phyloP scores from a whole-genome alignment of 495 filamentous ascomycete genomes.

The Lepidopterella palustris region DNA sequence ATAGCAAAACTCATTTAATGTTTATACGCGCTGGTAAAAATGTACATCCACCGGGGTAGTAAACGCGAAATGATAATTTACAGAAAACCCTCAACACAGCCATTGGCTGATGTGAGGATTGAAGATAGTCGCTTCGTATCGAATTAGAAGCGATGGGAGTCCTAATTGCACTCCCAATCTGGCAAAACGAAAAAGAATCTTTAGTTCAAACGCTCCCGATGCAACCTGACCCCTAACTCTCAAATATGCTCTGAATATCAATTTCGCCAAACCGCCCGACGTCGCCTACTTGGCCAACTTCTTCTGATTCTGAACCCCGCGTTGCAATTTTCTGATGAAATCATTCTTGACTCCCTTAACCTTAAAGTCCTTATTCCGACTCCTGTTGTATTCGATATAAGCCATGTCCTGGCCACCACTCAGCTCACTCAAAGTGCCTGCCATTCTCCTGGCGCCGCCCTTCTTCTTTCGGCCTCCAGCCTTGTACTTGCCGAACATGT shows the following conservation, averaged over 20 bases:
- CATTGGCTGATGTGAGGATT: too few relatives aligned
- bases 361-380: constrained; percentile 74
- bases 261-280: neutral
- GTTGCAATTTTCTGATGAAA: constrained; percentile 75
- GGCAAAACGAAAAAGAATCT: too few relatives aligned
- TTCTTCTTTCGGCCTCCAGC: constrained; percentile 41
- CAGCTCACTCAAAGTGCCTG: constrained; percentile 76
- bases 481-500: constrained; percentile 60
- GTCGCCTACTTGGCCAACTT: constrained; percentile 28
- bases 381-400: constrained; percentile 81
- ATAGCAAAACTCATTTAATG: too few relatives aligned
- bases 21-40: too few relatives aligned
- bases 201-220: too few relatives aligned
- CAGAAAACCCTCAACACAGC: too few relatives aligned
- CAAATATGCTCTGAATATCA: neutral
- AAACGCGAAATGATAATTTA: too few relatives aligned
- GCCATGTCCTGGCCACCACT: constrained; percentile 94
- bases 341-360: constrained; percentile 56
- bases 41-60: too few relatives aligned
- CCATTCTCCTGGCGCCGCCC: constrained; percentile 62
- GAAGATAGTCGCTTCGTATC: too few relatives aligned
- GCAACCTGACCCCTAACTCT: too few relatives aligned
- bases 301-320: constrained; percentile 62
- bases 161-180: too few relatives aligned
- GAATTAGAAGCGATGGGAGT: too few relatives aligned